Conservation (phyloP, 1,284 basidiomycete genomes). For the Cryptococcus sp. region DNA sequence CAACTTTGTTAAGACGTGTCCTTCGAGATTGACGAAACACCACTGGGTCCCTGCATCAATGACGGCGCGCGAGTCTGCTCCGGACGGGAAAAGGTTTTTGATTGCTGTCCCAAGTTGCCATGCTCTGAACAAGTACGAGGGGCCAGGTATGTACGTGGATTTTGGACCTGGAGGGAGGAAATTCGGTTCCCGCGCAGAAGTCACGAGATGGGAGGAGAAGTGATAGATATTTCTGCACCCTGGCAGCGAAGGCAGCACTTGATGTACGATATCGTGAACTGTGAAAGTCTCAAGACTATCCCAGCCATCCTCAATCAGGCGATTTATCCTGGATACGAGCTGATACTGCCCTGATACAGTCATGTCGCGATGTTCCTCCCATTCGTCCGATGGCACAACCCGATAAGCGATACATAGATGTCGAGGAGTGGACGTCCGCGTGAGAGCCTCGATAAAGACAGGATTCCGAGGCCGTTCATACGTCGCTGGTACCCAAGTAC, state of each 20-base stretch:
- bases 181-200: constrained; percentile 43
- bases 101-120: constrained; percentile 38
- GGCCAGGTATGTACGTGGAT: constrained; percentile 28
- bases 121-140: constrained; percentile 35
- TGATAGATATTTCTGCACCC: constrained; percentile 31
- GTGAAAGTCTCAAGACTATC: constrained; percentile 10
- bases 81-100: constrained; percentile 35
- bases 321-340: constrained; percentile 23
- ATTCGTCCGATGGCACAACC: constrained; percentile 22
- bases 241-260: constrained; percentile 30
- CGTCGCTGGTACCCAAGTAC: constrained; percentile 26
- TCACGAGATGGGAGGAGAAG: constrained; percentile 43
- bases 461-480: constrained; percentile 25
- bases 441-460: constrained; percentile 26
- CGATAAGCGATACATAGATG: constrained; percentile 30
- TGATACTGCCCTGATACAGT: constrained; percentile 26
- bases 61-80: constrained; percentile 10
- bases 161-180: constrained; percentile 18
- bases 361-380: constrained; percentile 30
- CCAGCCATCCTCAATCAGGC: constrained; percentile 18
- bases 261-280: constrained; percentile 35
- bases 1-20: constrained; percentile 28
- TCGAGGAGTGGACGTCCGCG: constrained; percentile 7
- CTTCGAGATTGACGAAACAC: constrained; percentile 24
- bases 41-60: constrained; percentile 19